Conservation (phyloP, 2,329 filamentous ascomycete genomes). For the Sporothrix schenckii region DNA sequence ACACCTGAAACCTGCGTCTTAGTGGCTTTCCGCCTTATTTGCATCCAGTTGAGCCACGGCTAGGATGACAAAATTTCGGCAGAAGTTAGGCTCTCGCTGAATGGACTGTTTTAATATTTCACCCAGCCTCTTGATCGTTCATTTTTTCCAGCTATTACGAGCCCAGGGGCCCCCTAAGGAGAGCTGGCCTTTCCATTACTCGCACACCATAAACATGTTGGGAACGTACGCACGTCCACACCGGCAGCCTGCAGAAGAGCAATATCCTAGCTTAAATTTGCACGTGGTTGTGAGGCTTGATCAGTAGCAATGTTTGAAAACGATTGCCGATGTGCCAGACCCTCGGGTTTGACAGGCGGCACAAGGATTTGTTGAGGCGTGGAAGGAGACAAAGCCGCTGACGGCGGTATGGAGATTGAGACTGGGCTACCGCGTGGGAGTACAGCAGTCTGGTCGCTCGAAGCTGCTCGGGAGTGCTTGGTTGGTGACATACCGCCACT, state of each 20-base stretch:
- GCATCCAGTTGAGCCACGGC: no score
- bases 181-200: no score
- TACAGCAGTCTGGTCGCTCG: conserved; percentile 40
- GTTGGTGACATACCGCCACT: conserved; percentile 56
- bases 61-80: no score
- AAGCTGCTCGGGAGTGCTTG: conserved; percentile 55
- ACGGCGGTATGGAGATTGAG: conserved; percentile 59
- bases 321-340: conserved; percentile 39
- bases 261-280: background rate
- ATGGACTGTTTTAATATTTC: no score
- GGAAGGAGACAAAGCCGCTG: conserved; percentile 60
- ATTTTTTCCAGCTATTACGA: no score
- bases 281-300: background rate
- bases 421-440: conserved; percentile 41
- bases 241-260: background rate
- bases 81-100: no score
- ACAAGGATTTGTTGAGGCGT: conserved; percentile 60
- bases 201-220: no score
- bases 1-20: no score
- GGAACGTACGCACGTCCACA: no score
- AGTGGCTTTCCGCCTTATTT: no score
- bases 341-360: conserved; percentile 61
- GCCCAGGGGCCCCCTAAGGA: no score
- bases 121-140: no score
- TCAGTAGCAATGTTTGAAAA: conserved; percentile 7